phyloP scores from a whole-genome alignment of 257 asterid species.

The Scutellaria minor region DNA sequence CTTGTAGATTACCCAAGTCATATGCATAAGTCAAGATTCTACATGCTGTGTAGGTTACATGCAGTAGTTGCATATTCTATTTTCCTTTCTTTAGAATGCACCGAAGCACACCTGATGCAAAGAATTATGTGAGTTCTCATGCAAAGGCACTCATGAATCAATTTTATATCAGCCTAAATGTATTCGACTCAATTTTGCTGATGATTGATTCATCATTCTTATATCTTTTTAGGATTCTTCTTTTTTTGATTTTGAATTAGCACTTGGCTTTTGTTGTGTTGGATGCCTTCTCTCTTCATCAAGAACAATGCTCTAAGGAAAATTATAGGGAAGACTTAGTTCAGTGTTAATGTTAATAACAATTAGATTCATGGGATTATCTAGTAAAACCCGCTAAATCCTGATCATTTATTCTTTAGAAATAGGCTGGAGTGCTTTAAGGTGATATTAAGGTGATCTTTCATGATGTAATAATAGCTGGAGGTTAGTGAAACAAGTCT shows the following conservation, averaged over 20 bases:
- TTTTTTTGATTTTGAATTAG: no score
- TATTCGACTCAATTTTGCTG: background rate
- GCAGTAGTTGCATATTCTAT: background rate
- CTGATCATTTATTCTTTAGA: no score
- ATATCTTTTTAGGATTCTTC: background rate
- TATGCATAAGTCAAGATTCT: background rate
- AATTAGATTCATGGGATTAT: no score
- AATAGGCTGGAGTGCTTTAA: no score
- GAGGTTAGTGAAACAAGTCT: no score
- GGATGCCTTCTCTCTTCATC: background rate
- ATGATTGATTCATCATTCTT: background rate
- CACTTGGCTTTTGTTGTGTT: background rate
- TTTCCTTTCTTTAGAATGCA: background rate
- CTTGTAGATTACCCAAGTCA: background rate
- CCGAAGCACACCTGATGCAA: background rate
- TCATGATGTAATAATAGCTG: no score
- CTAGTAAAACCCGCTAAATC: no score
- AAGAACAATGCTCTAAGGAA: background rate
- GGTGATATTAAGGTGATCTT: no score
- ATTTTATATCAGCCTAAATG: background rate
- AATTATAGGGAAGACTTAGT: background rate
- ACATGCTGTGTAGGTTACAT: background rate
- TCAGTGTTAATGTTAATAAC: background rate
- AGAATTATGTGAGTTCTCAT: background rate
- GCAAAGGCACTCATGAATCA: background rate